phyloP scores from a whole-genome alignment of 495 filamentous ascomycete species.

The Penicillium turbatum region DNA sequence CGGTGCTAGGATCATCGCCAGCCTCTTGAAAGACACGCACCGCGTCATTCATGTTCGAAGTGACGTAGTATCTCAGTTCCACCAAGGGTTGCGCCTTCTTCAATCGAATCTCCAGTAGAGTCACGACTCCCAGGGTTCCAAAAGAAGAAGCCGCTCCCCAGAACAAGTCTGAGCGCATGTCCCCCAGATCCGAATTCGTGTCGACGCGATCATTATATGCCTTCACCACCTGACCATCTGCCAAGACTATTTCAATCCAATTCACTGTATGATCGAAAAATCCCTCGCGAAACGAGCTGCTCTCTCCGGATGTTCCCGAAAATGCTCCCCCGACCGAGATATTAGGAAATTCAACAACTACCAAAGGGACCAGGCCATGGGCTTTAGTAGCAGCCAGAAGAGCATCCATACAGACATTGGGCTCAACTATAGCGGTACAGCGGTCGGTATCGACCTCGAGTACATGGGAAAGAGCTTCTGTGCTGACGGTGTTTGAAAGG shows the following conservation, averaged over 20 bases:
- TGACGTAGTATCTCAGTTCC: conserved; percentile 46
- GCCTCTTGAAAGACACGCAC: conserved; percentile 32
- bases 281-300: conserved; percentile 52
- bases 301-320: conserved; percentile 52
- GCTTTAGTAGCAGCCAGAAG: conserved; percentile 41
- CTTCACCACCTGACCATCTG: conserved; percentile 46
- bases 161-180: conserved; percentile 45
- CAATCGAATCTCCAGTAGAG: conserved; percentile 50
- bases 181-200: conserved; percentile 12
- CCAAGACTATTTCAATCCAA: conserved; percentile 51
- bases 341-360: conserved; percentile 57
- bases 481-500: conserved; percentile 51
- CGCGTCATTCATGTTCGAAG: conserved; percentile 35
- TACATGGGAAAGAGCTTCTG: conserved; percentile 45
- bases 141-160: conserved; percentile 49
- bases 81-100: conserved; percentile 45
- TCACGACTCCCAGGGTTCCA: conserved; percentile 52
- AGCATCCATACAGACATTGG: conserved; percentile 50
- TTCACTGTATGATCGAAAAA: conserved; percentile 52
- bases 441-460: conserved; percentile 44
- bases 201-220: conserved; percentile 17
- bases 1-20: conserved; percentile 35
- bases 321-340: conserved; percentile 56
- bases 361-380: conserved; percentile 45
- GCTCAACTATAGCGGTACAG: conserved; percentile 47